Base-by-base conservation (phyloP, 176 grass and related monocot species). In the Cenchrus purpureus region DNA sequence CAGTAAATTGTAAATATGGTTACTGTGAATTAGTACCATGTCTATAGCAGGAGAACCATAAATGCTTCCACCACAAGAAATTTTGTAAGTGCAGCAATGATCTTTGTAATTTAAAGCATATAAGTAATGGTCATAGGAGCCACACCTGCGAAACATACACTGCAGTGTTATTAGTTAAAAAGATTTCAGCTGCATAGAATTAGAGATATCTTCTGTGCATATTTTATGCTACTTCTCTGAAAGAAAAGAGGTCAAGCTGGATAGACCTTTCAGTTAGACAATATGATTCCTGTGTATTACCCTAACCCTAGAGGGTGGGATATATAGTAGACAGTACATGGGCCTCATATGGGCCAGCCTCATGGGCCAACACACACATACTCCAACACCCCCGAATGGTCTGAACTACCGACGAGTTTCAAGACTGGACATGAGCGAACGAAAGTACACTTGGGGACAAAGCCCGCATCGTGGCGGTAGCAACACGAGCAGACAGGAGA, bases 21-120 rank as follows among this genome's bases (percentile, higher is more conserved):
- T 66, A 73, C 5, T 83, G 58, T n/a, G 52, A 67, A 76, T 46
- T 19, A 12, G 73, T 66, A 93, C 80, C 86, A 80, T 88, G 74
- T 93, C 93, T 77, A 93, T 83, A 79, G 62, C 79, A 72, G 95
- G 95, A 54, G 95, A 98, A 85, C 92, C 91, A 92, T 93, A 98
- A 81, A 98, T 92, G 83, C 95, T 98, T 80, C 95, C 95, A 80
- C 95, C 95, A 87, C 95, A 98, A 73, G 80, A 92, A 81, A 95
- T 50, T 95, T 90, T 93, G 65, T 93, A 95, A 71, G 81, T 10
- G 14, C 91, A 98, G 62, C 80, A 80, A 80, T 46, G 82, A 45
- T 93, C 82, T 85, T 95, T 90, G 77, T 91, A 94, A 88, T 93
- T 91, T 65, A 98, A 87, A 19, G 95, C 95, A 69, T 95, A 98